Base-by-base conservation (phyloP, 192 early-diverging fungal genomes). In the Podila horticola region DNA sequence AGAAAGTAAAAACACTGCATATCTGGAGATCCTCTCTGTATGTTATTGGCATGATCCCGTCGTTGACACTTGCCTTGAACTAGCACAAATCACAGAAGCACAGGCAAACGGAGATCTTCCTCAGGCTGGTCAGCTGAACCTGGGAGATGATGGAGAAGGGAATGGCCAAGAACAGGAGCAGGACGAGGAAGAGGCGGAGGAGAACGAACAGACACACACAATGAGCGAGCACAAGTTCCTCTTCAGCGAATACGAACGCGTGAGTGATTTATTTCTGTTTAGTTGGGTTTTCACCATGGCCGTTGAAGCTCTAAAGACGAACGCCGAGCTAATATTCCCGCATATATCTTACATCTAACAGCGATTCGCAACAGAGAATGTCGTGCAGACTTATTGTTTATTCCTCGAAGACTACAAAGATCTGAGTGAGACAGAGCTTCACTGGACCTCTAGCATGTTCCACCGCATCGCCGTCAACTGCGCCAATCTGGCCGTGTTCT, bases 381-480 rank as follows among this genome's bases (percentile, higher is more conserved):
- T 90, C 1, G 69, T 94, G 5, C 28, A 45, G 4, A 88, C 87
- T 22, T 93, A 92, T 65, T 89, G 84, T 64, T 31, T 74, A 1
- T 83, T 91, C 24, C 76, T 94, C 20, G 83, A 89, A 66, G 70
- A 88, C 45, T 94, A 87, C 68, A 67, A 62, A 3, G 73, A 79
- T 3, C 58, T 94, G n/a, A 75, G 88, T 17, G 76, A 83, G 4
- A 66, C 84, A 24, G 79, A 83, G 50, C 57, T 94, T n/a, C 85
- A 86, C 59, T 84, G 81, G 30, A 84, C 88, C 5, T 89, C 90
- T 9, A 79, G 77, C 11, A 83, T 94, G 72, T 87, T 94, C 50
- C 90, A 94, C 72, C 88, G 93, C 7, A 84, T 94, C 2, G 91
- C 90, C 64, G 87, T 94, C 20, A 91, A 89, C 55, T 82, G 79